These are phyloP conservation scores for Phytophthora vignae DNA, from an alignment of 352 stramenopile species.

Conservation along the genomic window DNA sequence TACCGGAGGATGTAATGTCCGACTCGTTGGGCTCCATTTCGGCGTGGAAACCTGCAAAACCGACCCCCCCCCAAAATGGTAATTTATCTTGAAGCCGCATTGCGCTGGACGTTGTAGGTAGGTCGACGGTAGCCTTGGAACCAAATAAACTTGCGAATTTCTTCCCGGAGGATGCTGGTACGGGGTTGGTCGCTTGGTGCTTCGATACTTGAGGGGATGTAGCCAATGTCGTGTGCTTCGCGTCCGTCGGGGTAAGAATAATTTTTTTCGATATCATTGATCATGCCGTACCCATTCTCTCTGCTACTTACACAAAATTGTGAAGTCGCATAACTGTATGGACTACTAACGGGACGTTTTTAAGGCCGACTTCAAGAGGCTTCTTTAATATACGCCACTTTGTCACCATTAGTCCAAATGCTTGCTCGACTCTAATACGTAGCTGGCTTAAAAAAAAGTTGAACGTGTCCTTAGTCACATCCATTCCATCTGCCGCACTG, in stretches of 20 bases:
- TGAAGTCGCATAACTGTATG: background rate
- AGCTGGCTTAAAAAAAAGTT: background rate
- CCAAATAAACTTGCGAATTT: background rate
- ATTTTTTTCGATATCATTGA: background rate
- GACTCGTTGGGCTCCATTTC: background rate
- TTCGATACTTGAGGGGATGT: background rate
- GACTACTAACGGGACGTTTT: background rate
- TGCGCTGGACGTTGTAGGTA: background rate
- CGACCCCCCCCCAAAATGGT: background rate
- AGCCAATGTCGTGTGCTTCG: background rate
- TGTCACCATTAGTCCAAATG: background rate
- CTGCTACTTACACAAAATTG: background rate
- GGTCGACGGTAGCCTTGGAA: background rate
- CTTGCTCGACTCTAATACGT: background rate
- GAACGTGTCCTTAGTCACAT: constrained; percentile 4
- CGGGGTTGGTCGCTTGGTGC: background rate
- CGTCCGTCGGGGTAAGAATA: background rate
- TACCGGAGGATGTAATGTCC: background rate
- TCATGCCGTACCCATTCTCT: background rate
- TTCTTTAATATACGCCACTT: background rate
- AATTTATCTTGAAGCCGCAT: background rate
- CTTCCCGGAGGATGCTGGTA: background rate
- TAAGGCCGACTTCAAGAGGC: background rate
- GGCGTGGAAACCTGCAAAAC: background rate
- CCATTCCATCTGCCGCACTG: constrained; percentile 4